These are phyloP conservation scores for Sambucus nigra DNA, from an alignment of 129 eudicot genomes.

Conservation along the genomic window DNA sequence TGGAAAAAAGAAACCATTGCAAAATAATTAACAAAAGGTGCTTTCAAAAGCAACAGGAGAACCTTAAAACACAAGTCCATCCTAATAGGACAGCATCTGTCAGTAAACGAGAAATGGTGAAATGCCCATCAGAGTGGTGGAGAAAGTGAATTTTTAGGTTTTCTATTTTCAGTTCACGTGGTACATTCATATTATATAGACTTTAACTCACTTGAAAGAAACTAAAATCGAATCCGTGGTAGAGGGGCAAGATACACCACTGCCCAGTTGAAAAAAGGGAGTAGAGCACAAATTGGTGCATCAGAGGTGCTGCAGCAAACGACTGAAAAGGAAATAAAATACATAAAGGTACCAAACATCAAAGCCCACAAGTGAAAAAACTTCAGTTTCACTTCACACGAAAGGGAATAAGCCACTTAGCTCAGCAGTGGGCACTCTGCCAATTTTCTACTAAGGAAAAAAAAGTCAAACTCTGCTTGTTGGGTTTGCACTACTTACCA, in stretches of 20 bases:
- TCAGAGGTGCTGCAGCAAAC: background rate
- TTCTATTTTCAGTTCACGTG: background rate
- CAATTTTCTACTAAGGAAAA: background rate
- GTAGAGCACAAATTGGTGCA: background rate
- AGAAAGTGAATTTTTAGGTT: background rate
- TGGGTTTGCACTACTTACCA: background rate
- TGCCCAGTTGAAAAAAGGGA: background rate
- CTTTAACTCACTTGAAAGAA: background rate
- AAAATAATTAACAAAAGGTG: background rate
- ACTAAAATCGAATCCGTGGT: background rate
- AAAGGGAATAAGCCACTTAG: slow-evolving; percentile 8
- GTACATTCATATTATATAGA: background rate
- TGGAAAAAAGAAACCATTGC: background rate
- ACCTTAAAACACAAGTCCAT: background rate
- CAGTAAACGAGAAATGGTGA: background rate
- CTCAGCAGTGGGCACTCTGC: background rate
- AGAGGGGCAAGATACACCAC: background rate
- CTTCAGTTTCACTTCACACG: background rate
- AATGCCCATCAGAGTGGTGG: background rate
- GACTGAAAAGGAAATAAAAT: background rate
- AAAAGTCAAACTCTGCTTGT: background rate
- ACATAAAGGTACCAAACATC: background rate
- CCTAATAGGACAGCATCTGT: background rate
- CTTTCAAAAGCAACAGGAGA: background rate
- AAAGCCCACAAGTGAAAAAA: background rate